A percentile compares a stretch with the other conserved stretches of the same genome.
These are phyloP conservation scores for Rhododendron griersonianum DNA, from an alignment of 148 eudicot species.

Conservation along the genomic window DNA sequence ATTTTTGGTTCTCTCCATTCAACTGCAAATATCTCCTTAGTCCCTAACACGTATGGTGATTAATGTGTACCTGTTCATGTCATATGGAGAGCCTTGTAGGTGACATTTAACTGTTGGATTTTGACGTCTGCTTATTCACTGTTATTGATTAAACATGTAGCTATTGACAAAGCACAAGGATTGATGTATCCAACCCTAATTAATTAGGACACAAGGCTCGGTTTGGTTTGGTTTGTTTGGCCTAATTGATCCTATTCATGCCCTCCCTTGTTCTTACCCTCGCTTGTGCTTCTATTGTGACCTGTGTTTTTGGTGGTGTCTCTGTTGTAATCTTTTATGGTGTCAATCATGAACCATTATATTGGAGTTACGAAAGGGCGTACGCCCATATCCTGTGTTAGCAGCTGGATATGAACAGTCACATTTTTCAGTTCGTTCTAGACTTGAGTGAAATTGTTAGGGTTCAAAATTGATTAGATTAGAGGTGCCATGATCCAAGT, in stretches of 20 bases:
- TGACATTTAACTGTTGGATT: background rate
- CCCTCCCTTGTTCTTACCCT: background rate
- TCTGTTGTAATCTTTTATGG: background rate
- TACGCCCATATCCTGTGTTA: background rate
- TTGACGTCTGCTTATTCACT: background rate
- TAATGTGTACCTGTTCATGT: background rate
- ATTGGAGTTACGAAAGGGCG: background rate
- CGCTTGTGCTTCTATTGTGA: background rate
- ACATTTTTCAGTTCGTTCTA: background rate
- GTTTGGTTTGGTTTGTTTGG: background rate
- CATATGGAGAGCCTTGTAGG: background rate
- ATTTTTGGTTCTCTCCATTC: slow-evolving; percentile 6
- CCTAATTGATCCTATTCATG: background rate
- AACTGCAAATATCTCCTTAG: background rate
- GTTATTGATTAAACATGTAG: background rate
- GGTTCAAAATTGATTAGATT: background rate
- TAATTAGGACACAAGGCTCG: background rate
- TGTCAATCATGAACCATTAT: background rate
- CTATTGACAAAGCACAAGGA: background rate
- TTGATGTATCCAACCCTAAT: background rate
- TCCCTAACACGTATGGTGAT: background rate
- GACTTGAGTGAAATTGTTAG: background rate
- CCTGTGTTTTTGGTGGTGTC: background rate
- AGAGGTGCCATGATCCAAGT: background rate
- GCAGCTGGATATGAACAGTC: background rate